phyloP scores from a whole-genome alignment of 176 grass and related monocot genomes.

The Typha latifolia region DNA sequence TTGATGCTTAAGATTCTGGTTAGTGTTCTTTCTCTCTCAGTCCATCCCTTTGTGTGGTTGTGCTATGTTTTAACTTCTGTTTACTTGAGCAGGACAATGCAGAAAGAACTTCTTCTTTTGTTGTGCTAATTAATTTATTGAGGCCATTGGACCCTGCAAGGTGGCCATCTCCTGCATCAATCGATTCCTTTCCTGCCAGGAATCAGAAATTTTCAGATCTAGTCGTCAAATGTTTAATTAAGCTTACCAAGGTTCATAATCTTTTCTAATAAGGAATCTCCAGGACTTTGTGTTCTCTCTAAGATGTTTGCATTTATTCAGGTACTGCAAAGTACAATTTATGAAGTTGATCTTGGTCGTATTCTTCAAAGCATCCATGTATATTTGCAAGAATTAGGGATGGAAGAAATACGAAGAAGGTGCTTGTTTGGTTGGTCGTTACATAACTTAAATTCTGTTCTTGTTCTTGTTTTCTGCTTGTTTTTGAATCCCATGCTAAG shows the following conservation, averaged over 20 bases:
- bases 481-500: too few species aligned
- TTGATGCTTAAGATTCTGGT: conserved; percentile 99
- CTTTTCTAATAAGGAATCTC: too few species aligned
- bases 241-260: conserved; percentile 80
- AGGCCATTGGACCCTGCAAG: conserved; percentile 82
- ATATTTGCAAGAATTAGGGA: conserved; percentile 94
- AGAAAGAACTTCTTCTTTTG: conserved; percentile 88
- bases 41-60: conserved; percentile 9
- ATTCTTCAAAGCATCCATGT: conserved; percentile 98
- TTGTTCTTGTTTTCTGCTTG: not conserved
- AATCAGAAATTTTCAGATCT: conserved; percentile 98
- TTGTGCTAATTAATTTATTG: conserved; percentile 84
- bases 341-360: conserved; percentile 87
- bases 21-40: conserved; percentile 2
- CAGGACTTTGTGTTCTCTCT: conserved; percentile 6
- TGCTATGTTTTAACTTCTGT: conserved; percentile 16
- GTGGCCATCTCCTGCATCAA: conserved; percentile 59
- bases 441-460: not conserved
- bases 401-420: conserved; percentile 99
- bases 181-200: conserved; percentile 59
- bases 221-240: conserved; percentile 99
- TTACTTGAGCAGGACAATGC: conserved; percentile 82
- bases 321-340: conserved; percentile 93
- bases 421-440: conserved; percentile 13
- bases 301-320: conserved; percentile 18